A percentile compares a stretch with the other conserved stretches of the same genome.
These are phyloP conservation scores for Erysimum cheiranthoides DNA, from an alignment of 345 rosid species.

Conservation along the genomic window DNA sequence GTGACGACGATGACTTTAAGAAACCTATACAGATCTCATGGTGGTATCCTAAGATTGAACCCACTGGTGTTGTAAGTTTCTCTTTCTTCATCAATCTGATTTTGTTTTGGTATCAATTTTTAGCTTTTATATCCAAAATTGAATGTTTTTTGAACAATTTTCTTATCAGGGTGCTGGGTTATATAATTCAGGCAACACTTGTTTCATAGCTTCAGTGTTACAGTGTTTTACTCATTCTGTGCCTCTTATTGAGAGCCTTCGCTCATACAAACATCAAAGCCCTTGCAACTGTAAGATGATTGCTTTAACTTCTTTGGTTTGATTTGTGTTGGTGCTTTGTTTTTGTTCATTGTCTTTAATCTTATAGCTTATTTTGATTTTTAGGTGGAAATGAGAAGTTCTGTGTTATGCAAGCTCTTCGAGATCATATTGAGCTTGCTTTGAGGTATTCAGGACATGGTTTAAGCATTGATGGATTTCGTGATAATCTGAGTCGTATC, in stretches of 20 bases:
- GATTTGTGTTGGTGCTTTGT: background rate
- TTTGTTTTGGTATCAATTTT: background rate
- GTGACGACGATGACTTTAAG: background rate
- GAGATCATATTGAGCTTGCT: conserved; percentile 64
- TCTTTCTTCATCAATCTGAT: background rate
- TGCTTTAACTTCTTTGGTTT: background rate
- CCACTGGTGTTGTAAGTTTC: conserved; percentile 50
- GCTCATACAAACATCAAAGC: conserved; percentile 45
- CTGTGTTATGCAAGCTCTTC: conserved; percentile 65
- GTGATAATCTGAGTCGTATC: conserved; percentile 72
- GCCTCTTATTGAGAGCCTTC: conserved; percentile 68
- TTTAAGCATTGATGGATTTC: conserved; percentile 54
- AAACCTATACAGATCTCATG: conserved; percentile 12
- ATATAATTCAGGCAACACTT: conserved; percentile 79
- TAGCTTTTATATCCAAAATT: background rate
- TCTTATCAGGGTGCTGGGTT: conserved; percentile 83
- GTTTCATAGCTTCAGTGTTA: conserved; percentile 82
- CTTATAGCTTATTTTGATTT: background rate
- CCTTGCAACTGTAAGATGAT: conserved; percentile 57
- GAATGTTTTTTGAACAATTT: conserved; percentile 1
- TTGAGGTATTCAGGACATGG: conserved; percentile 63
- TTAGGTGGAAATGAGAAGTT: conserved; percentile 64
- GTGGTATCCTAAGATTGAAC: conserved; percentile 5
- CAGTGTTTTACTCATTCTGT: conserved; percentile 93
- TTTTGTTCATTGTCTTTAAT: conserved; percentile 10